These are phyloP conservation scores for Microthlaspi erraticum DNA, from an alignment of 345 rosid species.

Conservation along the genomic window DNA sequence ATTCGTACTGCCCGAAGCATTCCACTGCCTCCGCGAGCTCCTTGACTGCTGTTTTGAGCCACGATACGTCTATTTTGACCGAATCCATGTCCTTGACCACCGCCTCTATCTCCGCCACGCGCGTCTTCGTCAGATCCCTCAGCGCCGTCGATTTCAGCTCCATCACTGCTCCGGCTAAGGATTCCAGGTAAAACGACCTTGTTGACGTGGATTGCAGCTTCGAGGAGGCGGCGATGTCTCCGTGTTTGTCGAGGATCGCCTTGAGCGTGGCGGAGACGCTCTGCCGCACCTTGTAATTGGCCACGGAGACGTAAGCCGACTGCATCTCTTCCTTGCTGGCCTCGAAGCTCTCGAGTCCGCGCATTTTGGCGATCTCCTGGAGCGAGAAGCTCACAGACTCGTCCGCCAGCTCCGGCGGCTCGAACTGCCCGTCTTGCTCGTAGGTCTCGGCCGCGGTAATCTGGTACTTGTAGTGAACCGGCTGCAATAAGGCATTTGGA, in stretches of 20 bases:
- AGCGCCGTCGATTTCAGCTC: slow-evolving; percentile 66
- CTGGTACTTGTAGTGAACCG: slow-evolving; percentile 43
- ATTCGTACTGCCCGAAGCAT: slow-evolving; percentile 18
- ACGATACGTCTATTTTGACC: slow-evolving; percentile 60
- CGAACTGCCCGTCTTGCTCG: slow-evolving; percentile 41
- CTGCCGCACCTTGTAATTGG: slow-evolving; percentile 70
- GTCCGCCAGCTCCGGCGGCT: slow-evolving; percentile 42
- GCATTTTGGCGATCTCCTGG: slow-evolving; percentile 40
- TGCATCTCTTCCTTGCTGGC: slow-evolving; percentile 51
- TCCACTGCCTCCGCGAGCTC: slow-evolving; percentile 57
- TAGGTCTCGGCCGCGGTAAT: slow-evolving; percentile 22
- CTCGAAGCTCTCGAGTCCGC: slow-evolving; percentile 31
- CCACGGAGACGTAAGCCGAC: slow-evolving; percentile 64
- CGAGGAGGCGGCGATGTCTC: slow-evolving; percentile 83
- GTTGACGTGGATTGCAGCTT: slow-evolving; percentile 68
- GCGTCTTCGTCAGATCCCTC: slow-evolving; percentile 64
- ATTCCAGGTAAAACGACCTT: slow-evolving; percentile 72
- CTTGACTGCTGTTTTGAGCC: slow-evolving; percentile 52
- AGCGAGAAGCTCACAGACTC: slow-evolving; percentile 40
- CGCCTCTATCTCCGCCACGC: slow-evolving; percentile 67
- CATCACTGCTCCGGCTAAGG: slow-evolving; percentile 71
- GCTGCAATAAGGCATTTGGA: slow-evolving; percentile 31
- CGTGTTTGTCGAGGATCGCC: slow-evolving; percentile 63
- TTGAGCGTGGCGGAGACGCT: slow-evolving; percentile 59
- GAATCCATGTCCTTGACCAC: slow-evolving; percentile 84